Base-by-base conservation (phyloP, 192 early-diverging fungal species). In the Coemansia sp. region DNA sequence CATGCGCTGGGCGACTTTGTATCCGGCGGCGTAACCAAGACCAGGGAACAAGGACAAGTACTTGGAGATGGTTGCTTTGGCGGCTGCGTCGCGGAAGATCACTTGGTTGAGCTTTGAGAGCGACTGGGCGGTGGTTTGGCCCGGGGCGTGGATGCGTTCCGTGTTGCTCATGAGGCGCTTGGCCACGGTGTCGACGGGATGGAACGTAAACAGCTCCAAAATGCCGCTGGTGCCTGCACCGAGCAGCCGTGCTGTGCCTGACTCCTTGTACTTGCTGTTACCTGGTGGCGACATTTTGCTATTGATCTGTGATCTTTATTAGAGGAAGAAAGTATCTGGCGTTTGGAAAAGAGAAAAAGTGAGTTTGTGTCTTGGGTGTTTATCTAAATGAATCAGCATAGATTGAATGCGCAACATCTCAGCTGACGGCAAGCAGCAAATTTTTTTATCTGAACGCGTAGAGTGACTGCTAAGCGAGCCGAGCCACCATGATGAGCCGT, bases 81-180 rank as follows among this genome's bases (percentile, higher is more conserved):
- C 65, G 23, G 92, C 88, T 3, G 93, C 92, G 50, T 96, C 91
- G 79, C 88, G 92, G 89, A 98, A 98, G 49, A 98, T 85, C 63
- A 96, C 91, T 34, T 84, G 70, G 83, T 93, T 90, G 40, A 96
- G 70, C 65, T 81, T 86, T 44, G 82, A 80, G 46, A 90, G 59
- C 38, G 87, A 88, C 70, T 90, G 77, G 58, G 83, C 64, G 47
- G 87, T 58, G 9, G 88, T 61, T 61, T 85, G 82, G n/a, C 90
- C 90, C 49, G 81, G 56, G 49, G 85, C 78, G 70, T 93, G 92
- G 56, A 92, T 78, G 82, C 87, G 76, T 55, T 82, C 81, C 66
- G 92, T 90, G 82, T 91, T 94, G 82, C 87, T 93, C 95, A 99
- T 99, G 64, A 99, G 86, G 44, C 97, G 89, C 88, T 97, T 99